phyloP scores from a whole-genome alignment of 495 filamentous ascomycete genomes.

The Pseudoneurospora amorphoporcata region DNA sequence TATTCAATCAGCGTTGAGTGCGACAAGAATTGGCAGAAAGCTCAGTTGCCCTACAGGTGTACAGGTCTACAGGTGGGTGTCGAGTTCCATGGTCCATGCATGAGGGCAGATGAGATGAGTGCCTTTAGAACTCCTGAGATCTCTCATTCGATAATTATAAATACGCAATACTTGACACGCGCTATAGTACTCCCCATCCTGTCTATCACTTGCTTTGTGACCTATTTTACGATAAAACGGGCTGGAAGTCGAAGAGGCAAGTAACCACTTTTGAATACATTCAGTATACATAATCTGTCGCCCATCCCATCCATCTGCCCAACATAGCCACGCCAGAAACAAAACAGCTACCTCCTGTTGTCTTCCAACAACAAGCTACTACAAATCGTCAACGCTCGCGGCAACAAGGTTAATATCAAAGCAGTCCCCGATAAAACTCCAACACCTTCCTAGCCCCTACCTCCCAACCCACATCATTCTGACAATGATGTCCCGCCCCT shows the following conservation, averaged over 20 bases:
- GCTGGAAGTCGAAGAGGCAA: not conserved
- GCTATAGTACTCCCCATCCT: not conserved
- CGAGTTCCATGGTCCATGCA: too few species aligned
- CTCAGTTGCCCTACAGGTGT: too few species aligned
- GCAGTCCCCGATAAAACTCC: constrained; percentile 23
- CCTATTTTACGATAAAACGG: not conserved
- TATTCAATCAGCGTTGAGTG: not conserved
- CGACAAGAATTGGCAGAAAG: not conserved
- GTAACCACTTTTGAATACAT: not conserved
- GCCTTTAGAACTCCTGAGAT: not conserved
- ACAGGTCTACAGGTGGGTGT: too few species aligned
- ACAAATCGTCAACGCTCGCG: not conserved
- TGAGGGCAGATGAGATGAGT: not conserved
- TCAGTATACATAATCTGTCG: not conserved
- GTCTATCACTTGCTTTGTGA: not conserved
- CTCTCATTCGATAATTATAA: not conserved
- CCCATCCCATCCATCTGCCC: not conserved
- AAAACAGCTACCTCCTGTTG: not conserved
- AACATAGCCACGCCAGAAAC: not conserved
- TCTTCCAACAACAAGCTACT: not conserved
- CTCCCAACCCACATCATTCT: constrained; percentile 35
- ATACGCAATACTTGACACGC: not conserved
- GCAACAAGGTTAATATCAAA: not conserved
- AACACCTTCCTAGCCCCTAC: constrained; percentile 27
- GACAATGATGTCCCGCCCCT: constrained; percentile 34